Conservation (phyloP, 1,284 basidiomycete genomes). For the Mycena sp. region DNA sequence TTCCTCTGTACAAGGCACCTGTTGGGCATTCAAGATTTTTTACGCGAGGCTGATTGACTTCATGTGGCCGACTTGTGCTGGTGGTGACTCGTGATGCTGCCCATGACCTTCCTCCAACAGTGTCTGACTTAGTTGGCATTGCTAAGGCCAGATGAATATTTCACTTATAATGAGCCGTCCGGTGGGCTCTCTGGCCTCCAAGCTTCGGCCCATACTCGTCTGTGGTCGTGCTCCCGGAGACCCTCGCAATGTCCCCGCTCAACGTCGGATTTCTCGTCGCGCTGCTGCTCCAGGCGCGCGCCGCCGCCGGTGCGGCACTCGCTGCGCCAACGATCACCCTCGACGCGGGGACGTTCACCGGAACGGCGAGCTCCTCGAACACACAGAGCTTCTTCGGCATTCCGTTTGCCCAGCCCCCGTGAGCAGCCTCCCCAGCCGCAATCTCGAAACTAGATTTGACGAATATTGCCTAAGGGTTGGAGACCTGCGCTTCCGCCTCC, state of each 20-base stretch:
- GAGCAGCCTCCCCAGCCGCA: background rate
- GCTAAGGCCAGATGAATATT: too few species aligned
- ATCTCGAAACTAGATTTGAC: too few species aligned
- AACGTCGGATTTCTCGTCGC: conserved; percentile 19
- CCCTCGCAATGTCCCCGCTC: conserved; percentile 19
- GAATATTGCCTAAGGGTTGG: too few species aligned
- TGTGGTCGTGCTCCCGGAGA: background rate
- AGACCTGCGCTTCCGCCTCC: conserved; percentile 58
- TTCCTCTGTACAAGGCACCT: too few species aligned
- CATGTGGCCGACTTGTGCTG: background rate
- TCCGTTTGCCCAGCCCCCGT: conserved; percentile 62
- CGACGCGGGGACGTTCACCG: conserved; percentile 51
- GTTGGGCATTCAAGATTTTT: background rate
- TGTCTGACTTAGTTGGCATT: too few species aligned
- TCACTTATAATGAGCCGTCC: background rate
- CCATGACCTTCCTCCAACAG: too few species aligned
- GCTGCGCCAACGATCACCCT: conserved; percentile 46
- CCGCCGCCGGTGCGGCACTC: conserved; percentile 8
- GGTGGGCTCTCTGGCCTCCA: background rate
- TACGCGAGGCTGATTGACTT: background rate
- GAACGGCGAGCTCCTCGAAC: conserved; percentile 36
- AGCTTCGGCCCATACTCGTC: conserved; percentile 17
- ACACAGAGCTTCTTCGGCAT: conserved; percentile 58
- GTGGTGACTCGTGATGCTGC: background rate
- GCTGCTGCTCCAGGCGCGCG: conserved; percentile 10